Conservation (phyloP, 169 alveolate genomes). For the Cryptosporidium tyzzeri region DNA sequence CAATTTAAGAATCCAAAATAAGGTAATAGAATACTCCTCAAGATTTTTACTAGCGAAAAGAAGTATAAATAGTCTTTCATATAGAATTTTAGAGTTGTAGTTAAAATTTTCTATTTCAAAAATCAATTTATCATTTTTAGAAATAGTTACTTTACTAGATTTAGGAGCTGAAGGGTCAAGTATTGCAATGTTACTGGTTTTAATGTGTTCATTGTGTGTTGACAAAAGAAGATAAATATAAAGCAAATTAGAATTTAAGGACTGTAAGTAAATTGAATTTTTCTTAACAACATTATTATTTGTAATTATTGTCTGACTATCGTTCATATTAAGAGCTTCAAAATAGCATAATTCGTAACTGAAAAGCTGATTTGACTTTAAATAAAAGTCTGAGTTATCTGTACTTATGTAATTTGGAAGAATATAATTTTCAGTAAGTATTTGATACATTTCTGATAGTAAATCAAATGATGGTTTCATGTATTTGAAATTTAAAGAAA, state of each 20-base stretch:
- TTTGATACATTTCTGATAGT: conserved; percentile 4
- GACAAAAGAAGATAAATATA: neutral
- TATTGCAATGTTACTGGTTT: neutral
- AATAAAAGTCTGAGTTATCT: neutral
- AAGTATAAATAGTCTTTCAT: neutral
- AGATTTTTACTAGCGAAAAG: conserved; percentile 15
- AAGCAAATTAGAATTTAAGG: conserved; percentile 1
- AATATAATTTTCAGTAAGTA: neutral
- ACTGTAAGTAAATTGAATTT: conserved; percentile 28
- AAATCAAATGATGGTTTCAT: neutral
- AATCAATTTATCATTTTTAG: neutral
- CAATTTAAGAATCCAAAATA: conserved; percentile 24
- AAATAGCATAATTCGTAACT: conserved; percentile 40
- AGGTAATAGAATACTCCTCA: conserved; percentile 22
- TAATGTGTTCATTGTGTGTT: no score
- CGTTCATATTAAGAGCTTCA: conserved; percentile 27
- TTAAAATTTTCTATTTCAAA: neutral
- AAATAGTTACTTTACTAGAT: neutral
- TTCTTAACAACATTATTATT: conserved; percentile 5
- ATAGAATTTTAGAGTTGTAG: neutral
- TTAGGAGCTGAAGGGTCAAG: neutral
- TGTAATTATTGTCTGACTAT: neutral
- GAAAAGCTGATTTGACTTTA: neutral
- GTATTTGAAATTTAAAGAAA: neutral
- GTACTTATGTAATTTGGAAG: neutral